Evolutionary conservation across 768 basidiomycete species (phyloP).

Genomic region (Pisolithus microcarpus): DNA sequence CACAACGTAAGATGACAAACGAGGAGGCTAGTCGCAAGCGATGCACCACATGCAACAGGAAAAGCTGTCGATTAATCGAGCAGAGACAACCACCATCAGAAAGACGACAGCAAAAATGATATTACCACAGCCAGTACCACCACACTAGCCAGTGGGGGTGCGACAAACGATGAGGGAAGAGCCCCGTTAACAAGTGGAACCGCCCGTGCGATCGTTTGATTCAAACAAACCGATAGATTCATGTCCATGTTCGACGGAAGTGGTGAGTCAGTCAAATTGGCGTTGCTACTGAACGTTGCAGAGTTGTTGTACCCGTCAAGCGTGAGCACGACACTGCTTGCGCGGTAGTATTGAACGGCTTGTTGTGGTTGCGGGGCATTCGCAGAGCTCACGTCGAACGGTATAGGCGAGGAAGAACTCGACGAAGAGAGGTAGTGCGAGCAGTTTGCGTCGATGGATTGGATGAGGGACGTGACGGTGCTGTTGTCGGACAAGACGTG

Average conservation of each 20-base stretch:
- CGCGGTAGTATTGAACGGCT: slow-evolving; percentile 60
- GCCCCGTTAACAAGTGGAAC: too few species aligned
- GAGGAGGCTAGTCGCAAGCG: too few species aligned
- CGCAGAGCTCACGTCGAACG: slow-evolving; percentile 26
- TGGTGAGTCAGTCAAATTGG: slow-evolving; percentile 37
- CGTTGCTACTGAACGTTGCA: slow-evolving; percentile 35
- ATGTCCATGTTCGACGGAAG: slow-evolving; percentile 46
- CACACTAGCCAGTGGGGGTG: too few species aligned
- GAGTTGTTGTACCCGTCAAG: slow-evolving; percentile 66
- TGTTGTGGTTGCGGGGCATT: slow-evolving; percentile 40
- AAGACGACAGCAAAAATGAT: too few species aligned
- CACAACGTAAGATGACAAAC: too few species aligned
- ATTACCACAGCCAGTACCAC: too few species aligned
- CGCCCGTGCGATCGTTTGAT: too few species aligned
- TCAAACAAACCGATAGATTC: too few species aligned
- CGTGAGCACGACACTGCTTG: slow-evolving; percentile 54
- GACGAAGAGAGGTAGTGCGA: slow-evolving; percentile 30
- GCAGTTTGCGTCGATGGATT: slow-evolving; percentile 38
- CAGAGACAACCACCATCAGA: too few species aligned
- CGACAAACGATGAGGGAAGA: too few species aligned
- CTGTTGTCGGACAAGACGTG: slow-evolving; percentile 43
- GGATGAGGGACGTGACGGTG: slow-evolving; percentile 38
- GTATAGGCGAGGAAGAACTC: slow-evolving; percentile 24
- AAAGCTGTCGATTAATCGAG: too few species aligned
- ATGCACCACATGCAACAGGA: too few species aligned